Conservation (phyloP, 208 protist genomes). For the Porcisia hertigi region DNA sequence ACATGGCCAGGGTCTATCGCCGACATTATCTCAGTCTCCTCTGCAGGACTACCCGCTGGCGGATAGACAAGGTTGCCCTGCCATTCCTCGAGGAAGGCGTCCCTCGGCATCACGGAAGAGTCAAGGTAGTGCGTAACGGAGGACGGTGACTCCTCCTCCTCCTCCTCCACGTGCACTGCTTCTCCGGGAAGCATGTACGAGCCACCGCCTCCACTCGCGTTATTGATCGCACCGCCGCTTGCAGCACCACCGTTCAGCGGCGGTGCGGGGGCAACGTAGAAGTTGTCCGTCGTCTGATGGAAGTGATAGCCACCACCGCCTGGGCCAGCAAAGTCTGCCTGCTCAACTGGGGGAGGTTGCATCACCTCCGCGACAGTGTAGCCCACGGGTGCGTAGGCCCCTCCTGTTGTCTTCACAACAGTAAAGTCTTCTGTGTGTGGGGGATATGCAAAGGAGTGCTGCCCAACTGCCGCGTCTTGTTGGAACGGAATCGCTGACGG, state of each 20-base stretch:
- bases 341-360: conserved; percentile 10
- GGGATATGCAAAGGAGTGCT: background rate
- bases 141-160: conserved; percentile 22
- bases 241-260: conserved; percentile 20
- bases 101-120: conserved; percentile 35
- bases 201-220: conserved; percentile 8
- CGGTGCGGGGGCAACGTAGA: conserved; percentile 22
- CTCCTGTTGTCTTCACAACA: background rate
- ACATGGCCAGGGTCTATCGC: conserved; percentile 16
- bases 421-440: background rate
- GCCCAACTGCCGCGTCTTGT: background rate
- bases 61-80: conserved; percentile 44
- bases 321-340: background rate
- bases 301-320: conserved; percentile 1
- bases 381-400: conserved; percentile 28
- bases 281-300: conserved; percentile 9
- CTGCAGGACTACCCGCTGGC: conserved; percentile 9
- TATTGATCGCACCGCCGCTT: background rate
- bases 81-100: conserved; percentile 43
- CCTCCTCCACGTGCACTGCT: background rate
- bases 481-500: background rate
- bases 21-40: conserved; percentile 15
- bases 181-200: background rate
- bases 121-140: conserved; percentile 38
- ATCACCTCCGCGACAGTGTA: conserved; percentile 56